Evolutionary conservation across 1,284 basidiomycete genomes (phyloP).

Genomic region (Takashimella koratensis): DNA sequence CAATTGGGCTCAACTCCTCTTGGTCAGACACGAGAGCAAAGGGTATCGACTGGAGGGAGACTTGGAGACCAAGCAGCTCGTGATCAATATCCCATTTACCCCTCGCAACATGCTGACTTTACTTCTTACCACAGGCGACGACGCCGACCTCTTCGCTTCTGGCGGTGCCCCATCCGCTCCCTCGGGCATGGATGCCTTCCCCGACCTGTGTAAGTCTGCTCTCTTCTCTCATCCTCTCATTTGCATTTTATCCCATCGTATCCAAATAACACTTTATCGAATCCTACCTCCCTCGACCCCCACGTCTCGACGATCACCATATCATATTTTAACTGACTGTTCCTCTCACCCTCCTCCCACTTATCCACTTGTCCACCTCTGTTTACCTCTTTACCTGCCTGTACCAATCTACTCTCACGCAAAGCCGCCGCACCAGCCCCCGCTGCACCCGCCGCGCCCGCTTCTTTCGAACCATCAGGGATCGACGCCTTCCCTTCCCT

Average conservation of each 20-base stretch:
- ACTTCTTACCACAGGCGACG: conserved; percentile 33
- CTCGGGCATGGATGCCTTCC: conserved; percentile 41
- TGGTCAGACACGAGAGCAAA: too few relatives aligned
- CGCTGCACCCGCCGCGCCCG: conserved; percentile 15
- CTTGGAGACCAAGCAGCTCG: too few relatives aligned
- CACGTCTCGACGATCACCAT: too few relatives aligned
- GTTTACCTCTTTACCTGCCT: too few relatives aligned
- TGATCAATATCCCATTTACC: too few relatives aligned
- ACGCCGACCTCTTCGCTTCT: conserved; percentile 46
- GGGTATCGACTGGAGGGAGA: too few relatives aligned
- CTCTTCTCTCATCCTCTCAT: background rate
- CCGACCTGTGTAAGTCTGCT: conserved; percentile 33
- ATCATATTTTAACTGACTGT: too few relatives aligned
- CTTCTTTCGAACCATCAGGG: conserved; percentile 19
- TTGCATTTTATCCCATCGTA: too few relatives aligned
- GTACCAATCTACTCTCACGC: too few relatives aligned
- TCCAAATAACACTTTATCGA: too few relatives aligned
- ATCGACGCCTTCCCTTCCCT: conserved; percentile 70
- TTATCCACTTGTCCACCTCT: too few relatives aligned
- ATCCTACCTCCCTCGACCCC: background rate
- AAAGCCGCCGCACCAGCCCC: conserved; percentile 8
- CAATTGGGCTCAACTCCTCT: too few relatives aligned
- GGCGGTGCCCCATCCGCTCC: conserved; percentile 35
- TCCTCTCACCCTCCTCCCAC: conserved; percentile 14
- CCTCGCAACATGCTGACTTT: background rate